Percentiles rank a stretch among this genome's conserved stretches.
These are phyloP conservation scores for Alternaria brassicae DNA, from an alignment of 2,329 filamentous ascomycete genomes.

Conservation along the genomic window DNA sequence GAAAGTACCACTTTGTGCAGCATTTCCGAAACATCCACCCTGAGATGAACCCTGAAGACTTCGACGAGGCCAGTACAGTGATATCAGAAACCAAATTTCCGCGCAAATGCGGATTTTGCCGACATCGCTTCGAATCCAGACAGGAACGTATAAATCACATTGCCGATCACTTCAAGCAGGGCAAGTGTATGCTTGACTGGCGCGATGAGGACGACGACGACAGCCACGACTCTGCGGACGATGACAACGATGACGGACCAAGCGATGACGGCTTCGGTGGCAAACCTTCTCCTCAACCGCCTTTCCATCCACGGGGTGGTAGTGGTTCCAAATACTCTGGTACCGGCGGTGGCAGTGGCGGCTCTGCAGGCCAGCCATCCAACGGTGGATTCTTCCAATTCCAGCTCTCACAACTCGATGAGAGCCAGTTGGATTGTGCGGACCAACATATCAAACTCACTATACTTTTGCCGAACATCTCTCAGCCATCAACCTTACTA, in stretches of 20 bases:
- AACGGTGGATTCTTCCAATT: slow-evolving; percentile 42
- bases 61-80: slow-evolving; percentile 42
- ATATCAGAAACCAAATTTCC: slow-evolving; percentile 47
- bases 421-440: slow-evolving; percentile 19
- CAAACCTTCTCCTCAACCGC: slow-evolving; percentile 29
- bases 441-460: slow-evolving; percentile 18
- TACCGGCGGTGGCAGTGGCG: slow-evolving; percentile 23
- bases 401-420: slow-evolving; percentile 36
- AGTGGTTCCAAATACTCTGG: slow-evolving; percentile 28
- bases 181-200: slow-evolving; percentile 51
- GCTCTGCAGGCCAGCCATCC: slow-evolving; percentile 19
- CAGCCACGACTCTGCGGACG: slow-evolving; percentile 31
- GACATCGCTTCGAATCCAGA: slow-evolving; percentile 42
- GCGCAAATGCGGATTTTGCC: slow-evolving; percentile 47
- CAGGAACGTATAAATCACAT: slow-evolving; percentile 50
- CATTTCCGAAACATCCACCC: slow-evolving; percentile 51
- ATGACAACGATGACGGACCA: slow-evolving; percentile 38
- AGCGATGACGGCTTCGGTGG: slow-evolving; percentile 36
- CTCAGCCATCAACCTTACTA: slow-evolving; percentile 7
- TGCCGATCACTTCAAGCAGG: slow-evolving; percentile 49
- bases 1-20: slow-evolving; percentile 49
- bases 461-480: slow-evolving; percentile 20
- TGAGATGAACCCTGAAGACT: slow-evolving; percentile 38
- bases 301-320: slow-evolving; percentile 27
- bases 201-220: slow-evolving; percentile 40